Evolutionary conservation across 2,329 filamentous ascomycete genomes (phyloP).

Genomic region (Thermochaetoides dissita): DNA sequence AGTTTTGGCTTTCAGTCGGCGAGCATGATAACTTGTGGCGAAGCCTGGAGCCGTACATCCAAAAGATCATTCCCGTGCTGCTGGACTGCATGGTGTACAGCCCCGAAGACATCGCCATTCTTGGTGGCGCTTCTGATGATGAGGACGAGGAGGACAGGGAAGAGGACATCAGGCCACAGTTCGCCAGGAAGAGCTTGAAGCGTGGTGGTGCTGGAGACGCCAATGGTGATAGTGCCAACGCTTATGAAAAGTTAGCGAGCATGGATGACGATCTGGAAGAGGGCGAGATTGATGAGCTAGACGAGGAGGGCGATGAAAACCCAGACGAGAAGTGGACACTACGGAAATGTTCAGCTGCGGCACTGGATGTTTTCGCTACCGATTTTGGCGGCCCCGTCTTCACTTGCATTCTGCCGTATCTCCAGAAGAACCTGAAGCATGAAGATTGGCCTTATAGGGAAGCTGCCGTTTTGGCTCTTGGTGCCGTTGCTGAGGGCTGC

Average conservation of each 20-base stretch:
- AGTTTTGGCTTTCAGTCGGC: constrained; percentile 92
- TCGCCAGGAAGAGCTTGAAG: constrained; percentile 56
- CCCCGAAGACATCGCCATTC: constrained; percentile 75
- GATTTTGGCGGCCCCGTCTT: constrained; percentile 85
- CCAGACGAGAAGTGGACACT: constrained; percentile 91
- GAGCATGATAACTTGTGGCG: constrained; percentile 73
- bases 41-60: constrained; percentile 61
- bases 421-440: constrained; percentile 79
- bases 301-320: constrained; percentile 61
- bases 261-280: constrained; percentile 75
- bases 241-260: constrained; percentile 38
- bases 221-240: constrained; percentile 22
- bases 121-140: constrained; percentile 76
- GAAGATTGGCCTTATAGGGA: constrained; percentile 84
- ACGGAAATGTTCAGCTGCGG: constrained; percentile 90
- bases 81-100: constrained; percentile 93
- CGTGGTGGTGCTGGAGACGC: constrained; percentile 37
- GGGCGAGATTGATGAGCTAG: constrained; percentile 63
- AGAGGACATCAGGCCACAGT: constrained; percentile 84
- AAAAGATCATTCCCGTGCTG: constrained; percentile 77
- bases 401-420: constrained; percentile 78
- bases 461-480: constrained; percentile 83
- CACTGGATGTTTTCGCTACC: constrained; percentile 82
- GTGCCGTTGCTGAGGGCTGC: constrained; percentile 89
- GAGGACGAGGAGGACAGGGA: constrained; percentile 81